Evolutionary conservation across 2,329 filamentous ascomycete species (phyloP), one percentile per base, ranked within the genome.

Genomic region (Penicillium verrucosum): DNA sequence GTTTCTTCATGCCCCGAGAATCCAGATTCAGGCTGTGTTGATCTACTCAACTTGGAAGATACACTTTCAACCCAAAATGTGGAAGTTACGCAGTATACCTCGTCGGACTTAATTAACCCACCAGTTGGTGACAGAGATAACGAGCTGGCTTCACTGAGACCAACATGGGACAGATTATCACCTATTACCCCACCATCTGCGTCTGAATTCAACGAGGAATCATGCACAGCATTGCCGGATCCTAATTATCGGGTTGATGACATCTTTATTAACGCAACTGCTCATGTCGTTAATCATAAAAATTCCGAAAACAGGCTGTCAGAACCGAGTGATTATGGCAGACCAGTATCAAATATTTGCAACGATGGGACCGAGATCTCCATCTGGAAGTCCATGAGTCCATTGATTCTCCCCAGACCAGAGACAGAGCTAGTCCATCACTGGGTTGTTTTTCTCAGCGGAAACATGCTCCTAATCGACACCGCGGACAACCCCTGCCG

Each of bases 391-490:
- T 37, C 55, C 8, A 43, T 66, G 9, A 57, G 48, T 47, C 54
- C 61, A 8, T 44, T 55, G 11, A 40, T 37, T 5, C 52, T 65
- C 4, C 43, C 60, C 10, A 53, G 53, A 32, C 57, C 49, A 7
- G 62, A 67, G 27, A 65, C 54, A 5, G 68, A 68, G 36, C 50
- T 71, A 9, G 55, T 71, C 12, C 66, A 70, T 43, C 66, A 71
- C 45, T 71, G 68, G 68, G 65, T 65, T 7, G 59, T 64, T 30
- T 69, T 71, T 43, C 60, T 70, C 4, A 66, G 64, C 25, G 66
- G 68, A 45, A 67, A 69, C 25, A 65, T 71, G 56, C 58, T 71
- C 2, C 59, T 69, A 25, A 61, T 70, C 16, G 68, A 71, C 41
- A 59, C 60, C 4, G 58, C 67, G 27, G 67, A 69, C 56, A 71